Percentiles rank a stretch among this genome's conserved stretches.
These are phyloP conservation scores for Xylaria sp. DNA, from an alignment of 2,329 filamentous ascomycete species.

Conservation along the genomic window DNA sequence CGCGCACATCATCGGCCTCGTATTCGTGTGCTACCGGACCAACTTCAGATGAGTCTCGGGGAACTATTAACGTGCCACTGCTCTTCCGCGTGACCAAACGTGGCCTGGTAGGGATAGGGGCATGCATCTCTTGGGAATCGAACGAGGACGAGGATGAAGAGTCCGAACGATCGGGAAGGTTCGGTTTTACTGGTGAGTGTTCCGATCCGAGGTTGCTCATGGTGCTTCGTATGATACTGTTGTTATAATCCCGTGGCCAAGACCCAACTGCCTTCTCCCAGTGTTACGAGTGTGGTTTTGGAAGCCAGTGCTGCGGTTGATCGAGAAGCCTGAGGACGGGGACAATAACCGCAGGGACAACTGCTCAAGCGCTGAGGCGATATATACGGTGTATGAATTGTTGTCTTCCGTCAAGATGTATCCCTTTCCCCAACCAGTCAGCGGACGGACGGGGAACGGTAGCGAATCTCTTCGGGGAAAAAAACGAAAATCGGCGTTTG, in stretches of 20 bases:
- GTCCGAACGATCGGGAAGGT: constrained; percentile 46
- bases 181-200: constrained; percentile 41
- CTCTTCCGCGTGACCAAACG: constrained; percentile 78
- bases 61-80: constrained; percentile 85
- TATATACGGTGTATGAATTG: constrained; percentile 16
- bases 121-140: constrained; percentile 56
- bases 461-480: constrained; percentile 18
- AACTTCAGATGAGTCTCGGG: constrained; percentile 78
- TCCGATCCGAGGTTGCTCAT: constrained; percentile 42
- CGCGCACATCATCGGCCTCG: constrained; percentile 87
- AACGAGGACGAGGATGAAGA: constrained; percentile 48
- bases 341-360: constrained; percentile 4
- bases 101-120: constrained; percentile 69
- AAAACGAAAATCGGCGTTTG: constrained; percentile 23
- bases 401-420: constrained; percentile 30
- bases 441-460: constrained; percentile 28
- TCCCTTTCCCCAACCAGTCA: constrained; percentile 33
- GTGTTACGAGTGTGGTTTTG: not conserved
- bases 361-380: constrained; percentile 17
- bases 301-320: constrained; percentile 16
- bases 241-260: constrained; percentile 5
- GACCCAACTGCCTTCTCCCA: constrained; percentile 12
- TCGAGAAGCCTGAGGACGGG: constrained; percentile 9
- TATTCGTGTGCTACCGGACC: constrained; percentile 79
- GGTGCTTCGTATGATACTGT: constrained; percentile 32